phyloP scores from a whole-genome alignment of 2,329 filamentous ascomycete species.

The Aspergillus felis region DNA sequence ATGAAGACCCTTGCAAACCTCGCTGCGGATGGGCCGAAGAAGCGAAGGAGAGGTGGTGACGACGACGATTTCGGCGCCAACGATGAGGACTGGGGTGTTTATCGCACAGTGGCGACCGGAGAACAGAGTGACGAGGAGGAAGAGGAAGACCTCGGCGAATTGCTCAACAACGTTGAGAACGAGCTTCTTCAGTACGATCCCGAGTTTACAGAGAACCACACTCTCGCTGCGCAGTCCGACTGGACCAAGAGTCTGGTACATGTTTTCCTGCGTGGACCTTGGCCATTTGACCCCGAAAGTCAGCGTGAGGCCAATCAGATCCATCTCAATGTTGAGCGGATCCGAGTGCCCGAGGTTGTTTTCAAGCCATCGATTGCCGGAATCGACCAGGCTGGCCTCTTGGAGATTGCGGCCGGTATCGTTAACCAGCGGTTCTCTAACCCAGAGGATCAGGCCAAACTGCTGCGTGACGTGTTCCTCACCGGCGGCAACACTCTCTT shows the following conservation, averaged over 20 bases:
- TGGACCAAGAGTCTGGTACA: slow-evolving; percentile 92
- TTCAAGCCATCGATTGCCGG: slow-evolving; percentile 92
- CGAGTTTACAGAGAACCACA: slow-evolving; percentile 86
- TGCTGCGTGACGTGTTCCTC: slow-evolving; percentile 83
- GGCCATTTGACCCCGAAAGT: slow-evolving; percentile 75
- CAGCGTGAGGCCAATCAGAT: slow-evolving; percentile 81
- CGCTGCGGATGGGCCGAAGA: slow-evolving; percentile 78
- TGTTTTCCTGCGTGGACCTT: slow-evolving; percentile 82
- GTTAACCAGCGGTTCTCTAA: slow-evolving; percentile 71
- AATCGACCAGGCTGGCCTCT: slow-evolving; percentile 85
- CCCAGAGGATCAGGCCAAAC: slow-evolving; percentile 57
- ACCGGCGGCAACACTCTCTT: slow-evolving; percentile 93
- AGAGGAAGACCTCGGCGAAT: slow-evolving; percentile 77
- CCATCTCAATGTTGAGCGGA: slow-evolving; percentile 94
- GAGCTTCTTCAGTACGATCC: slow-evolving; percentile 85
- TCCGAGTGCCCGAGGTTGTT: slow-evolving; percentile 87
- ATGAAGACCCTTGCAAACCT: slow-evolving; percentile 99
- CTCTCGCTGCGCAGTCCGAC: slow-evolving; percentile 85
- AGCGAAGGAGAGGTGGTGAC: slow-evolving; percentile 83
- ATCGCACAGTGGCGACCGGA: slow-evolving; percentile 84
- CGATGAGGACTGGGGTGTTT: slow-evolving; percentile 97
- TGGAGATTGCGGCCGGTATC: slow-evolving; percentile 89
- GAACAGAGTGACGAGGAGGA: slow-evolving; percentile 79
- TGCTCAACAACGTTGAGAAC: slow-evolving; percentile 72
- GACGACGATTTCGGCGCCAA: slow-evolving; percentile 97